Evolutionary conservation across 2,329 filamentous ascomycete genomes (phyloP).

Genomic region (Fusarium nygamai): DNA sequence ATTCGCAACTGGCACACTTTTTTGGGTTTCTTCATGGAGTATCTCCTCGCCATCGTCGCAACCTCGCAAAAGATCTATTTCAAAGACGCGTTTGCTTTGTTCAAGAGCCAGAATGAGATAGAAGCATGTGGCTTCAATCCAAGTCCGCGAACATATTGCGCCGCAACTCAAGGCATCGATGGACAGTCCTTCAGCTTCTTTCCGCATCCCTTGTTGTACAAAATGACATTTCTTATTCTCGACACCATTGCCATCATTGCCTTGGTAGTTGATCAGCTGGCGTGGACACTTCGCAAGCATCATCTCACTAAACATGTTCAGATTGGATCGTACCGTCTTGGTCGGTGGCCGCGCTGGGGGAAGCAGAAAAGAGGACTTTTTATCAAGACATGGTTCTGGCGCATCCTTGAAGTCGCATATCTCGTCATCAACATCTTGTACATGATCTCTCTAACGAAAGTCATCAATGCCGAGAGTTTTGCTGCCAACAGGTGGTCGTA

Average conservation of each 20-base stretch:
- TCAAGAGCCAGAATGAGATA: conserved; percentile 47
- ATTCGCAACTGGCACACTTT: conserved; percentile 55
- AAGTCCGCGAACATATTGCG: conserved; percentile 52
- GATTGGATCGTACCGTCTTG: conserved; percentile 47
- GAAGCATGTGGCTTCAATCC: conserved; percentile 49
- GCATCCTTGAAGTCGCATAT: conserved; percentile 49
- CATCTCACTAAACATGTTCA: conserved; percentile 45
- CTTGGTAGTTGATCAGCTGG: conserved; percentile 48
- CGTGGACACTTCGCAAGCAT: conserved; percentile 51
- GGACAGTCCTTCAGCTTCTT: conserved; percentile 50
- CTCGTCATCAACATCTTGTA: conserved; percentile 53
- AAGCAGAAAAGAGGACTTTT: conserved; percentile 44
- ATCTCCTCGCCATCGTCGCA: conserved; percentile 51
- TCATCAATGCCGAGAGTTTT: conserved; percentile 51
- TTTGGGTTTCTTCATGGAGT: conserved; percentile 52
- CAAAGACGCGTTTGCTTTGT: conserved; percentile 48
- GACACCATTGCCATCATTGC: conserved; percentile 50
- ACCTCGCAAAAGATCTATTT: conserved; percentile 51
- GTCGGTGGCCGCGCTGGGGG: conserved; percentile 45
- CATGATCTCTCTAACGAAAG: conserved; percentile 49
- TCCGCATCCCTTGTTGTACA: conserved; percentile 51
- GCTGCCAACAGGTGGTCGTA: conserved; percentile 50
- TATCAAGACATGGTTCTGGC: conserved; percentile 48
- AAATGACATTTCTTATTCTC: conserved; percentile 50
- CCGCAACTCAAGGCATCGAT: conserved; percentile 47